phyloP scores from a whole-genome alignment of 805 yeast species.

The Kluyveromyces aestuarii region DNA sequence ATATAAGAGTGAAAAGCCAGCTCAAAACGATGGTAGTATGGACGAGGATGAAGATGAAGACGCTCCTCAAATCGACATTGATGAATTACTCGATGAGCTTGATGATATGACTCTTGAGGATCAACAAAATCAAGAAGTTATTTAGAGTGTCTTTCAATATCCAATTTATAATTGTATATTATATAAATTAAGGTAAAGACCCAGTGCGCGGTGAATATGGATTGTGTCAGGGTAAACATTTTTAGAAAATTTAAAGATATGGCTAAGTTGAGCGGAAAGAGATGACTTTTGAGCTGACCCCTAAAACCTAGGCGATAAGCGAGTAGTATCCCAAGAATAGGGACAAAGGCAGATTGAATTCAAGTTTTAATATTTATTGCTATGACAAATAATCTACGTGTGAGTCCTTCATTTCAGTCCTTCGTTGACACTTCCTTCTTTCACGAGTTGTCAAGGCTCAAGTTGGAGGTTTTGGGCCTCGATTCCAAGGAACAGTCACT shows the following conservation, averaged over 20 bases:
- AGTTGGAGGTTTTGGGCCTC: slow-evolving; percentile 64
- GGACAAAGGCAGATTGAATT: too few species aligned
- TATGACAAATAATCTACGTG: slow-evolving; percentile 14
- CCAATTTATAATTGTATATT: background rate
- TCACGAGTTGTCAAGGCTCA: slow-evolving; percentile 59
- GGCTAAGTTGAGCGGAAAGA: too few species aligned
- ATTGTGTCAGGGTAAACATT: background rate
- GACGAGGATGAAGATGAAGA: slow-evolving; percentile 63
- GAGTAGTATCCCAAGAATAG: too few species aligned
- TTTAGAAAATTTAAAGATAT: too few species aligned
- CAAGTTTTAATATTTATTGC: background rate
- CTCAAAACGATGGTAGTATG: slow-evolving; percentile 30
- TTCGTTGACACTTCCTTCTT: slow-evolving; percentile 86
- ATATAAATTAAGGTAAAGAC: background rate
- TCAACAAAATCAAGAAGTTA: slow-evolving; percentile 7
- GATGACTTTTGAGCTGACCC: background rate
- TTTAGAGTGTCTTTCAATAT: background rate
- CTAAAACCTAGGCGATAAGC: background rate
- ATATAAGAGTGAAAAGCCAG: slow-evolving; percentile 52
- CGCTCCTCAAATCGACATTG: slow-evolving; percentile 82
- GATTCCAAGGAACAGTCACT: slow-evolving; percentile 23
- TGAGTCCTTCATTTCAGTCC: slow-evolving; percentile 45
- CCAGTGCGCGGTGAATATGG: background rate
- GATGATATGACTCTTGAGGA: slow-evolving; percentile 87
- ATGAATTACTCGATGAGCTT: slow-evolving; percentile 88